Evolutionary conservation across 2,329 filamentous ascomycete species (phyloP).

Genomic region (Uncinocarpus reesii): DNA sequence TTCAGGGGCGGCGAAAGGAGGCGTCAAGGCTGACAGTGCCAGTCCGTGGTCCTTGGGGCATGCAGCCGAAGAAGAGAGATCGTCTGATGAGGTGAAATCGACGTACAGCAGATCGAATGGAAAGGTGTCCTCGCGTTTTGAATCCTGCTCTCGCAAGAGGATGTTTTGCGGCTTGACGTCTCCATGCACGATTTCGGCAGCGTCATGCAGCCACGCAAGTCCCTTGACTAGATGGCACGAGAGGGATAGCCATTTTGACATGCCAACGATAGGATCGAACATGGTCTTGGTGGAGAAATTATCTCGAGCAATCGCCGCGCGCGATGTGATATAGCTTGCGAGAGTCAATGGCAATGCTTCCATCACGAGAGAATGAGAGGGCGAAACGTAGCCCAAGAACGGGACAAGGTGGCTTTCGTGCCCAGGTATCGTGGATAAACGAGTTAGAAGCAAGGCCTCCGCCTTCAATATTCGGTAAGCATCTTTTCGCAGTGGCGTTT

Average conservation of each 20-base stretch:
- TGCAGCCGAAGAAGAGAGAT: neutral
- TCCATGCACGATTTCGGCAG: slow-evolving; percentile 36
- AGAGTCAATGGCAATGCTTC: slow-evolving; percentile 36
- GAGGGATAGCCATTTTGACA: slow-evolving; percentile 32
- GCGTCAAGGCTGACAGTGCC: slow-evolving; percentile 33
- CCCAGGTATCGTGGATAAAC: slow-evolving; percentile 27
- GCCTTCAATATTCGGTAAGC: slow-evolving; percentile 32
- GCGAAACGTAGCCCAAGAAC: slow-evolving; percentile 37
- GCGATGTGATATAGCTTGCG: slow-evolving; percentile 33
- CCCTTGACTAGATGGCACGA: slow-evolving; percentile 33
- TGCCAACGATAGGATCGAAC: slow-evolving; percentile 38
- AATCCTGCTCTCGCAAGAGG: slow-evolving; percentile 26
- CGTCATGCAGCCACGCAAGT: slow-evolving; percentile 36
- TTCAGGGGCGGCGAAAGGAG: slow-evolving; percentile 39
- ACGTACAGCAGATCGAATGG: slow-evolving; percentile 35
- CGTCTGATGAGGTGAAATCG: slow-evolving; percentile 36
- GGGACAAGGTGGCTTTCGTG: slow-evolving; percentile 33
- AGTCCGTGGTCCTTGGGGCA: slow-evolving; percentile 14
- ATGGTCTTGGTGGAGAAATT: slow-evolving; percentile 34
- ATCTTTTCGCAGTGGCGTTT: slow-evolving; percentile 35
- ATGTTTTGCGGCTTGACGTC: slow-evolving; percentile 42
- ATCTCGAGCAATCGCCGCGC: slow-evolving; percentile 23
- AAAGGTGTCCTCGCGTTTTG: slow-evolving; percentile 20
- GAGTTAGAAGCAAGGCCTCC: slow-evolving; percentile 36
- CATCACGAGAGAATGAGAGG: slow-evolving; percentile 35